Evolutionary conservation across 371 early-diverging fungal species (phyloP), one percentile per base, ranked within the genome.

Genomic region (Zopfochytrium polystomum): DNA sequence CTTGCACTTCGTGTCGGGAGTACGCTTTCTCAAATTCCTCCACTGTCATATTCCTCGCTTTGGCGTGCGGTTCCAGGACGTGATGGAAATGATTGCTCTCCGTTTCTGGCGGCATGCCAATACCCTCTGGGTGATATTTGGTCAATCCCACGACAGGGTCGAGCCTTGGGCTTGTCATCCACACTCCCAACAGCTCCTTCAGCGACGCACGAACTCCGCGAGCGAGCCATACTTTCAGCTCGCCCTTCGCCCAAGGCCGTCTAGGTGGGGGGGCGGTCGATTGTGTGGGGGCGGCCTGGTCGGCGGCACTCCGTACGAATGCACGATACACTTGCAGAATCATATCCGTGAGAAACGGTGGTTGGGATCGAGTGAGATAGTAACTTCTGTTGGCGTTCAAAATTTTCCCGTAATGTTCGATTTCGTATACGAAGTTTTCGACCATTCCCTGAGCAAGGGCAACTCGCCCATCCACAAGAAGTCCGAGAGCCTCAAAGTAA

Each of bases 291-390:
- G 25, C 18, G 13, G 15, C 11, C 26, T 13, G n/a, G 43, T 31
- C 27, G 38, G 25, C 11, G 11, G 22, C 34, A 5, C 27, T 20
- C 4, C 35, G 5, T 7, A 27, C 50, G 27, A 55, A 47, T n/a
- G 51, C 52, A 22, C 18, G 33, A 57, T 83, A 89, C n/a, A 92
- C 90, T 62, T 85, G 80, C 46, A 91, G 76, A 2, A 87, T 82
- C 98, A 98, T 96, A 72, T 96, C 96, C 0, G 96, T 94, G 60
- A 98, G 75, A 73, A 98, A 96, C 2, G 98, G 98, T 4, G 98
- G 98, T 72, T 98, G 98, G 2, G 95, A 93, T 20, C 98, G 87
- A 4, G 90, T 89, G 50, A 98, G 79, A 66, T 96, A 98, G 78
- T 98, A 98, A 31, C 89, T 88, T 20, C 98, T 90, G 74, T 96